Conservation (phyloP, 2,329 filamentous ascomycete genomes). For the Neurospora crassa region DNA sequence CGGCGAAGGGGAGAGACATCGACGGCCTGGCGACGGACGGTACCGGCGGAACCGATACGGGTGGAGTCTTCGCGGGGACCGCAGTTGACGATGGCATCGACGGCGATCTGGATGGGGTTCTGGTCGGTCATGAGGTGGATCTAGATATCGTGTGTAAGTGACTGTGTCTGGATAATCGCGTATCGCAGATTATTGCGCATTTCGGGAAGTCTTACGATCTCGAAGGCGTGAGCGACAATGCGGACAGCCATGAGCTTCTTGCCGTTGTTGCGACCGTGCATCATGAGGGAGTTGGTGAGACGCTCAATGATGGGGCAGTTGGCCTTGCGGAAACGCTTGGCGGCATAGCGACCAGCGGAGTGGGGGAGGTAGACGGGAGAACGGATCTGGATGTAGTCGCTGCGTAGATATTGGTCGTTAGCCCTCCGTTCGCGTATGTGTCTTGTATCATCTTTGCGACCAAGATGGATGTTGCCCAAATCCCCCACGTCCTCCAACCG, state of each 20-base stretch:
- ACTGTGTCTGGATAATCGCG: slow-evolving; percentile 9
- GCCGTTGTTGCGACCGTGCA: slow-evolving; percentile 99
- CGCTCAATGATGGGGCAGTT: slow-evolving; percentile 99
- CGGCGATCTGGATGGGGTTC: slow-evolving; percentile 99
- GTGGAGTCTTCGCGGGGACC: slow-evolving; percentile 99
- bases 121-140: slow-evolving; percentile 99
- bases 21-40: slow-evolving; percentile 98
- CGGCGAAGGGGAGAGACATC: slow-evolving; percentile 99
- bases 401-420: slow-evolving; percentile 34
- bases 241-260: slow-evolving; percentile 99
- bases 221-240: slow-evolving; percentile 97
- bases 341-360: slow-evolving; percentile 95
- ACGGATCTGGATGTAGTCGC: slow-evolving; percentile 99
- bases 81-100: slow-evolving; percentile 99
- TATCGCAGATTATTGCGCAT: not conserved
- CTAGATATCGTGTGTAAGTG: slow-evolving; percentile 35
- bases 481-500: not conserved
- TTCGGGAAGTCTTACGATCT: slow-evolving; percentile 61
- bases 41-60: slow-evolving; percentile 98
- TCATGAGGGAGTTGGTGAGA: slow-evolving; percentile 99
- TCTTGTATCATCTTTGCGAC: not conserved
- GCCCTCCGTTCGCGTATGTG: slow-evolving; percentile 12
- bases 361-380: slow-evolving; percentile 98
- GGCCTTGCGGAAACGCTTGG: slow-evolving; percentile 99
- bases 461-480: not conserved